Evolutionary conservation across 177 flowering plant genomes (phyloP).

Genomic region (Telopea speciosissima): DNA sequence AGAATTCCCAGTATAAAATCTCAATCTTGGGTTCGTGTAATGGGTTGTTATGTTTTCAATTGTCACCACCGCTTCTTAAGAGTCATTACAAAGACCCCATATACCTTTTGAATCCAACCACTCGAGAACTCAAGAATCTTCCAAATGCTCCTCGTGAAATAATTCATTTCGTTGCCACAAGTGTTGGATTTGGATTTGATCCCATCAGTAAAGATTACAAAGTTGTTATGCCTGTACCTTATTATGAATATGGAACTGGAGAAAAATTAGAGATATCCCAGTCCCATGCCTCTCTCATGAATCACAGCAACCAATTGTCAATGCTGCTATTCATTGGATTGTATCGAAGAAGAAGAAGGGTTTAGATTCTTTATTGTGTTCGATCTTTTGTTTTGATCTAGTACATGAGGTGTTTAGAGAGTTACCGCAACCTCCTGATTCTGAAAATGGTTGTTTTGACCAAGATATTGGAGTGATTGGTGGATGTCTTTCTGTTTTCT

Average conservation of each 20-base stretch:
- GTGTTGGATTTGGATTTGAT: conserved; percentile 7
- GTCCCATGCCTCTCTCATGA: too few species aligned
- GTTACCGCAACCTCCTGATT: conserved; percentile 7
- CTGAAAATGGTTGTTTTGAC: too few species aligned
- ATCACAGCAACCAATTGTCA: too few species aligned
- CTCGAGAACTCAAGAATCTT: not conserved
- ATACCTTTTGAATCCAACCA: too few species aligned
- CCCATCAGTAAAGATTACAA: conserved; percentile 9
- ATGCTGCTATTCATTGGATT: conserved; percentile 8
- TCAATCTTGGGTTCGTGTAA: conserved; percentile 1
- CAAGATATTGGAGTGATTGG: not conserved
- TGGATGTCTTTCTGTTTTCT: conserved; percentile 10
- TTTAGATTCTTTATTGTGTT: not conserved
- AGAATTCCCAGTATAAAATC: not conserved
- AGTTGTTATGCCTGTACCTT: not conserved
- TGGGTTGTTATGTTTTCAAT: too few species aligned
- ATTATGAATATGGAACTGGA: too few species aligned
- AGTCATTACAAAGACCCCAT: too few species aligned
- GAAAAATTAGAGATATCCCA: not conserved
- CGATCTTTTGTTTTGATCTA: conserved; percentile 9
- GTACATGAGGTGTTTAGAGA: too few species aligned
- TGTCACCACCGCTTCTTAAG: not conserved
- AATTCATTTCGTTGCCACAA: too few species aligned
- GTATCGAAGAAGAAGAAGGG: not conserved
- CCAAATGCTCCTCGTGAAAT: not conserved